Conservation (phyloP, 805 yeast genomes). For the Candida khao-thaluensis region DNA sequence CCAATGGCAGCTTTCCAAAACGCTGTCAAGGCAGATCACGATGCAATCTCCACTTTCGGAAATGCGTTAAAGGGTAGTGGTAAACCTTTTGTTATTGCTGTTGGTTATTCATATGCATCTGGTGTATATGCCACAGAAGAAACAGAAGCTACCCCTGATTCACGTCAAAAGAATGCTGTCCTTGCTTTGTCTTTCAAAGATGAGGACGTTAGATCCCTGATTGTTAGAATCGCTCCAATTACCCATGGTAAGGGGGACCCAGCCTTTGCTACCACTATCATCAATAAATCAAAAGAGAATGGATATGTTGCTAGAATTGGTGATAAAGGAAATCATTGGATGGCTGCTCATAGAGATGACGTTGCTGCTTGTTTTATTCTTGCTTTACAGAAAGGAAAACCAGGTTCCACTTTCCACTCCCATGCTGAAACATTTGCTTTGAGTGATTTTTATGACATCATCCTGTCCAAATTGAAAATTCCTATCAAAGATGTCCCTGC, state of each 20-base stretch:
- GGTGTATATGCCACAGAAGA: not conserved
- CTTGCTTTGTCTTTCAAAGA: no score
- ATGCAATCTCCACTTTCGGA: slow-evolving; percentile 25
- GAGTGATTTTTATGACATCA: slow-evolving; percentile 2
- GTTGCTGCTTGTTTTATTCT: slow-evolving; percentile 1
- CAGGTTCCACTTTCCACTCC: slow-evolving; percentile 13
- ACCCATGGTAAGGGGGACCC: slow-evolving; percentile 21
- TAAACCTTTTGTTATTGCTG: slow-evolving; percentile 22
- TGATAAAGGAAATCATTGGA: slow-evolving; percentile 27
- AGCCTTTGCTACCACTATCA: slow-evolving; percentile 7
- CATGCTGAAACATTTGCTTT: slow-evolving; percentile 17
- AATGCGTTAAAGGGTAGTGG: slow-evolving; percentile 27
- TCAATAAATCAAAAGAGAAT: slow-evolving; percentile 27
- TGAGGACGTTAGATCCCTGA: not conserved
- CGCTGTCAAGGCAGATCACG: slow-evolving; percentile 18
- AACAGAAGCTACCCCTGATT: slow-evolving; percentile 7
- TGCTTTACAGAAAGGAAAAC: slow-evolving; percentile 12
- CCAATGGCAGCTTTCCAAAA: slow-evolving; percentile 20
- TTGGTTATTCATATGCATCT: slow-evolving; percentile 1
- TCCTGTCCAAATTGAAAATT: slow-evolving; percentile 1
- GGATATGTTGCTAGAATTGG: slow-evolving; percentile 26
- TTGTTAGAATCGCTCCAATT: slow-evolving; percentile 30
- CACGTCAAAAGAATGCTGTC: no score
- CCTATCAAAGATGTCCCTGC: slow-evolving; percentile 16
- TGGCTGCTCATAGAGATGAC: slow-evolving; percentile 26